Evolutionary conservation across 225 moss, liverwort and hornwort species (phyloP), one percentile per base, ranked within the genome.

Genomic region (Straminergon stramineum): DNA sequence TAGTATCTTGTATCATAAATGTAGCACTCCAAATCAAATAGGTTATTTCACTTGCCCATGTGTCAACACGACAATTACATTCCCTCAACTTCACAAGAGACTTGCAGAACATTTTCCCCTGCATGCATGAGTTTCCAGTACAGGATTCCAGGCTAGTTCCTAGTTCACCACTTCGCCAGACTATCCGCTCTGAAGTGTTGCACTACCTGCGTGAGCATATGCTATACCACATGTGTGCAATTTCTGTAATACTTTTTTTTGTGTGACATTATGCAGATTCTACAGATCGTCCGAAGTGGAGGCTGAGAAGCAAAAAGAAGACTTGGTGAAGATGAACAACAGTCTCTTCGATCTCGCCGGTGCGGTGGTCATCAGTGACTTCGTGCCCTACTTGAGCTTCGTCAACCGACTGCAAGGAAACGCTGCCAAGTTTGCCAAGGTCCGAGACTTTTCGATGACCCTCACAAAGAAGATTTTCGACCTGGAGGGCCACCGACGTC

Each of bases 341-440:
- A 31, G 28, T 39, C 21, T 69, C 4, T 70, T 56, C 52, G 37
- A 83, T 27, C 6, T 89, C 17, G n/a, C 71, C 5, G 89, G 89
- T 30, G 83, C 89, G 26, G 68, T 43, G 35, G 56, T 83, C 62
- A 62, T 89, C 51, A 89, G 89, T 30, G 91, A 91, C 83, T 91
- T 56, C 31, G 78, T 91, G 83, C 89, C 91, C 55, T 89, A 79
- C 34, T 65, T 89, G 79, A 80, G 89, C 39, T 91, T 91, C 66
- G 13, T 87, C 37, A 63, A 83, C 71, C 56, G 62, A 80, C 57
- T 79, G 51, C 91, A 87, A 84, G 91, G 87, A 13, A 51, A 79
- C 32, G 60, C n/a, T 39, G 31, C 87, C 31, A 87, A 87, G 83
- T 87, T 78, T 52, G 81, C 81, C 20, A 82, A 85, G 75, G n/a